Percentiles rank a stretch among this genome's conserved stretches.
Evolutionary conservation across 495 filamentous ascomycete genomes (phyloP).

Genomic region (Niebla homalea): DNA sequence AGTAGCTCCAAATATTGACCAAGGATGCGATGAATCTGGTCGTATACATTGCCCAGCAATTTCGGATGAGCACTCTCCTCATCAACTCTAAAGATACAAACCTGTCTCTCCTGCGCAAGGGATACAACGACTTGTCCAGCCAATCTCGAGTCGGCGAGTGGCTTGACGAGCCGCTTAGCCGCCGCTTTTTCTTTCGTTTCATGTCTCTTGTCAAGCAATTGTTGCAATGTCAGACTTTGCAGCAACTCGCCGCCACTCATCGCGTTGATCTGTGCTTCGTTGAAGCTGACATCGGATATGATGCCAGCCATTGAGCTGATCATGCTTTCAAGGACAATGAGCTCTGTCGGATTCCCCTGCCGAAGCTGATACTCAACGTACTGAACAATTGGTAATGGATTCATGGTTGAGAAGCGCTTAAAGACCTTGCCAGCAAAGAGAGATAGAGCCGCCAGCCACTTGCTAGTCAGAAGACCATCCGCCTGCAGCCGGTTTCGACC

Average conservation of each 20-base stretch:
- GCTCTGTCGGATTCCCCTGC: constrained; percentile 66
- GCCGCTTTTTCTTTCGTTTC: constrained; percentile 42
- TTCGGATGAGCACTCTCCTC: constrained; percentile 62
- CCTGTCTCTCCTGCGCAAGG: constrained; percentile 77
- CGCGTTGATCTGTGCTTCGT: constrained; percentile 68
- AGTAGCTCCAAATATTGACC: constrained; percentile 83
- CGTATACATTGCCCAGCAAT: constrained; percentile 68
- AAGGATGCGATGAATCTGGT: constrained; percentile 75
- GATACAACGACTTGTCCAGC: constrained; percentile 70
- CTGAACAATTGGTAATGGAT: constrained; percentile 71
- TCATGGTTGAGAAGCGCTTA: constrained; percentile 66
- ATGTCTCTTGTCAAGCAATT: constrained; percentile 65
- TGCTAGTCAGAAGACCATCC: constrained; percentile 72
- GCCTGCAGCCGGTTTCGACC: constrained; percentile 66
- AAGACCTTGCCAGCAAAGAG: constrained; percentile 80
- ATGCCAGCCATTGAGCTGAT: constrained; percentile 88
- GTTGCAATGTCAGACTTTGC: constrained; percentile 61
- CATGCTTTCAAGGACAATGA: constrained; percentile 78
- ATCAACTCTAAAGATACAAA: constrained; percentile 57
- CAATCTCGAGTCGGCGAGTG: constrained; percentile 56
- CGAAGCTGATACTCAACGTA: constrained; percentile 77
- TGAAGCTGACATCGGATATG: constrained; percentile 69
- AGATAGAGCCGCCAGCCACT: constrained; percentile 76
- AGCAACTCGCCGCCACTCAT: constrained; percentile 77
- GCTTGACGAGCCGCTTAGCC: constrained; percentile 63